Percentiles rank a stretch among this genome's conserved stretches.
Conservation (phyloP, 257 asterid species). For the Linaria vulgaris region DNA sequence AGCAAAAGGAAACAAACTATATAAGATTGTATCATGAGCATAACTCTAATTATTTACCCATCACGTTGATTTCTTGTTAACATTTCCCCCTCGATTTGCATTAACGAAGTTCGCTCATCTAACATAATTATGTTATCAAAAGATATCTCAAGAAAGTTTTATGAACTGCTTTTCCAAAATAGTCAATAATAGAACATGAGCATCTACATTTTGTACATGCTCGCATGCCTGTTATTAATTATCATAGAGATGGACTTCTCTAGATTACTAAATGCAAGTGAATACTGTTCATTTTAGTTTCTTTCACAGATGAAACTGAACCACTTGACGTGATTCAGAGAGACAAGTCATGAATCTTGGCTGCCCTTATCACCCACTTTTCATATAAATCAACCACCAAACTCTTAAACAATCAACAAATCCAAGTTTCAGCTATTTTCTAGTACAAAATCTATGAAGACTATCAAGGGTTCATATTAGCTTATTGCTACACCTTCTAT, state of each 20-base stretch:
- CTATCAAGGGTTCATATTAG: too few relatives aligned
- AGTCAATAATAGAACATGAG: too few relatives aligned
- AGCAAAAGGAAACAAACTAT: not conserved
- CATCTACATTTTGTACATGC: too few relatives aligned
- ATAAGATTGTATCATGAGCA: not conserved
- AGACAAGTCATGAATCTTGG: too few relatives aligned
- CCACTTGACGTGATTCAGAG: too few relatives aligned
- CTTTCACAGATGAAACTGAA: too few relatives aligned
- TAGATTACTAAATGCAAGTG: too few relatives aligned
- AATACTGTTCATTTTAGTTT: too few relatives aligned
- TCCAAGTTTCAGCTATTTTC: not conserved
- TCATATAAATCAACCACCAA: not conserved
- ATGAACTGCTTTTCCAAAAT: not conserved
- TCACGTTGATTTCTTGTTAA: not conserved
- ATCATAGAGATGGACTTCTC: too few relatives aligned
- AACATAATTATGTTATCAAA: not conserved
- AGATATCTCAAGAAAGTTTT: not conserved
- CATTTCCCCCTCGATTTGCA: not conserved
- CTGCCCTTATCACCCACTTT: too few relatives aligned
- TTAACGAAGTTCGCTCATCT: not conserved
- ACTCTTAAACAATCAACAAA: not conserved
- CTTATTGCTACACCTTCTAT: not conserved
- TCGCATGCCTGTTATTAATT: too few relatives aligned
- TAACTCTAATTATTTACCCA: not conserved
- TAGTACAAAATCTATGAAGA: not conserved